Evolutionary conservation across 2,329 filamentous ascomycete genomes (phyloP), one percentile per base, ranked within the genome.

Genomic region (Tympanopsis confertula): DNA sequence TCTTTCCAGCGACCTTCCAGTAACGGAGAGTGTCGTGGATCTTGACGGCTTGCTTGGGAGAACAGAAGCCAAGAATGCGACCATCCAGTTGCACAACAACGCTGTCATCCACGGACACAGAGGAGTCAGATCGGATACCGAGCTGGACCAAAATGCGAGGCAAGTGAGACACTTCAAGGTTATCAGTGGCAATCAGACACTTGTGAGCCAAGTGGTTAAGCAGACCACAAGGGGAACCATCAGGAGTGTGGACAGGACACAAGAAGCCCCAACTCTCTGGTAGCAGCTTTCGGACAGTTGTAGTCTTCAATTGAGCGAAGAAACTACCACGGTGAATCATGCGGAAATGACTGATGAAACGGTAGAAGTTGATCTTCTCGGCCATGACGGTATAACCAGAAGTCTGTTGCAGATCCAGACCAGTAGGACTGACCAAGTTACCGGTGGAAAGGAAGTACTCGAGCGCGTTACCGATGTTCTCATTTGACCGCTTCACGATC

Each of bases 261-360:
- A 98, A 68, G 63, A 95, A 98, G 5, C 91, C 91, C 91, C 91
- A 98, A 48, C 87, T 94, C 56, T 98, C 91, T 2, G 91, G 91
- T 15, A 96, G 65, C 48, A 98, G 67, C 59, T 96, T 98, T 65
- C 91, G 78, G 37, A 98, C 91, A 0, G 91, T 91, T 0, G 91
- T 98, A 0, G 91, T 98, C 63, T 95, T 96, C 45, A 98, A 64
- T 56, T 96, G 86, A 3, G 91, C 91, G 58, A 98, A 98, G 73
- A 98, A 98, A 55, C 86, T 91, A 68, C 91, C 91, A 78, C 91
- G 79, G 65, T 98, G 91, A 41, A 98, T 86, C 87, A 95, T 95
- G 47, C 91, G 83, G 72, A 98, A 98, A 60, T 98, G 91, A 59
- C 86, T 91, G 64, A 98, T 94, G 65, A 96, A 98, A 51, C 91